These are phyloP conservation scores for Entomortierella parvispora DNA, from an alignment of 192 early-diverging fungal species.

Conservation along the genomic window DNA sequence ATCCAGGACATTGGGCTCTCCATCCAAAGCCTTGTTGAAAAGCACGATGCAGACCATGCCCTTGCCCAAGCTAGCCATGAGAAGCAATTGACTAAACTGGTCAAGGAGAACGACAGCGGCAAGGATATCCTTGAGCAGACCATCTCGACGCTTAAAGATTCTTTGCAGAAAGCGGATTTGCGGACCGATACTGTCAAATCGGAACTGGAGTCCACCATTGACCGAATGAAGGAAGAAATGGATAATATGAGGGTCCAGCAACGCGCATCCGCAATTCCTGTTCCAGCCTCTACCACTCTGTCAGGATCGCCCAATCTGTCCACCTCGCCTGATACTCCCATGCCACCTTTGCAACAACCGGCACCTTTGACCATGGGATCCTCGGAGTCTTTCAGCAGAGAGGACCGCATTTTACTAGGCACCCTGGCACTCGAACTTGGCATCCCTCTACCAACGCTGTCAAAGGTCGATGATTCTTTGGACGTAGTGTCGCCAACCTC, in stretches of 20 bases:
- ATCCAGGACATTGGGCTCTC: constrained; percentile 17
- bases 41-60: constrained; percentile 6
- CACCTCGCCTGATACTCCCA: constrained; percentile 13
- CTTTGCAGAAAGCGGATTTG: constrained; percentile 12
- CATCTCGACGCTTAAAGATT: constrained; percentile 22
- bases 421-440: constrained; percentile 40
- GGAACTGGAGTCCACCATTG: constrained; percentile 10
- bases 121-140: constrained; percentile 25
- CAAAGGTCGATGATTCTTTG: neutral
- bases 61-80: neutral
- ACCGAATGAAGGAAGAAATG: constrained; percentile 19
- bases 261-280: constrained; percentile 25
- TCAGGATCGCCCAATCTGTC: constrained; percentile 1
- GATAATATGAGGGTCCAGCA: constrained; percentile 27
- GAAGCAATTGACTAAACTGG: neutral
- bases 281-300: constrained; percentile 19
- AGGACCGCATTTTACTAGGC: constrained; percentile 25
- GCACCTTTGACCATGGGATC: neutral
- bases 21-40: constrained; percentile 11
- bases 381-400: neutral
- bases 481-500: constrained; percentile 18
- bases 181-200: neutral
- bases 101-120: constrained; percentile 19
- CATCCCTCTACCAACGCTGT: constrained; percentile 29
- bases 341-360: neutral